These are phyloP conservation scores for Suillus tomentosus DNA, from an alignment of 768 basidiomycete species.

Conservation along the genomic window DNA sequence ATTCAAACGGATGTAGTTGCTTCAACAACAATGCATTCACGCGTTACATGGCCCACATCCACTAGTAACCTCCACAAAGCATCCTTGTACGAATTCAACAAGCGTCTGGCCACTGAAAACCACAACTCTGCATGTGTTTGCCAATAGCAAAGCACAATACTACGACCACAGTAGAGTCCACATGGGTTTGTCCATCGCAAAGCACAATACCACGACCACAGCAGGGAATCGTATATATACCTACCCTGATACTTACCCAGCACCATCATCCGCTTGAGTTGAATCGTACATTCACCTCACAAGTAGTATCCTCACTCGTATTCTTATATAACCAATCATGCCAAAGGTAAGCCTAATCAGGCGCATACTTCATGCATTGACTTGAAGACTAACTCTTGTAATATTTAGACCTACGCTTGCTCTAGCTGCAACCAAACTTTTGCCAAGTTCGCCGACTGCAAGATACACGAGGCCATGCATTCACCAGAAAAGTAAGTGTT, in stretches of 20 bases:
- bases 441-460: not conserved
- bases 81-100: not conserved
- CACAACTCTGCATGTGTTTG: too few species aligned
- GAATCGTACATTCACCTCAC: not conserved
- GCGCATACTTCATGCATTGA: not conserved
- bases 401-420: conserved; percentile 19
- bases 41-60: not conserved
- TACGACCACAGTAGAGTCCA: not conserved
- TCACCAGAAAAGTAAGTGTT: too few species aligned
- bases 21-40: too few species aligned
- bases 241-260: not conserved
- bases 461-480: too few species aligned
- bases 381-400: not conserved
- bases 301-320: not conserved
- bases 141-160: not conserved
- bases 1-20: too few species aligned
- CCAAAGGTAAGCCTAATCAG: not conserved
- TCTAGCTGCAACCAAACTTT: conserved; percentile 20
- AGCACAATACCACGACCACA: not conserved
- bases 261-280: not conserved
- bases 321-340: not conserved
- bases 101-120: not conserved
- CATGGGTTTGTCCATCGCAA: too few species aligned
- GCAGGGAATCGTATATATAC: not conserved
- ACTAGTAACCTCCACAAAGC: too few species aligned